Conservation (phyloP, 176 grass and related monocot genomes). For the Phragmites australis region DNA sequence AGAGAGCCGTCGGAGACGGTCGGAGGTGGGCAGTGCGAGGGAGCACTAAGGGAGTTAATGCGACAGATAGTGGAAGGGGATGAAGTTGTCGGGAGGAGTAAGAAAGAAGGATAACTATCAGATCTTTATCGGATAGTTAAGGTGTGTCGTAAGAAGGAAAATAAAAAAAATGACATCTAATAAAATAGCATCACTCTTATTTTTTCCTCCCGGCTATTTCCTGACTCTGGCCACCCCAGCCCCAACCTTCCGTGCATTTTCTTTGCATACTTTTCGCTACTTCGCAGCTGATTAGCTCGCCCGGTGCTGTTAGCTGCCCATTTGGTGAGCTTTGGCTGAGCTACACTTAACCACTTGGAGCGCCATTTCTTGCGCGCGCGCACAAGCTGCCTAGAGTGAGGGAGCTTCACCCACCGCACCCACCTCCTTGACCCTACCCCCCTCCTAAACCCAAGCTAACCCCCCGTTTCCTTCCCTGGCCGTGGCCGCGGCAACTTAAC, state of each 20-base stretch:
- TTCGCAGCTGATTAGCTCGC: too few relatives aligned
- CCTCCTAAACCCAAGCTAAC: slow-evolving; percentile 61
- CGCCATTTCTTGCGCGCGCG: slow-evolving; percentile 36
- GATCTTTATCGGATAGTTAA: too few relatives aligned
- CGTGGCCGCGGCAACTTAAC: slow-evolving; percentile 24
- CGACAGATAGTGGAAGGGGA: too few relatives aligned
- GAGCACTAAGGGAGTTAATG: too few relatives aligned
- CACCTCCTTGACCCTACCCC: slow-evolving; percentile 44
- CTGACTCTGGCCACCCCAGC: background rate
- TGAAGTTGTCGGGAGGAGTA: too few relatives aligned
- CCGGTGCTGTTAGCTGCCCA: slow-evolving; percentile 48
- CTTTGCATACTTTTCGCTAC: background rate
- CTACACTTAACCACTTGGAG: slow-evolving; percentile 44
- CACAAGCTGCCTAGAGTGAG: background rate
- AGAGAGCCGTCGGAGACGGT: too few relatives aligned
- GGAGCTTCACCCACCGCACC: slow-evolving; percentile 53
- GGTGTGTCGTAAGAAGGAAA: too few relatives aligned
- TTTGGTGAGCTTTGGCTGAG: slow-evolving; percentile 60
- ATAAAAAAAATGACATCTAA: too few relatives aligned
- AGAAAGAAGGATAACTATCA: too few relatives aligned
- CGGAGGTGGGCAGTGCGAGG: too few relatives aligned
- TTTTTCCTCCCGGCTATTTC: background rate
- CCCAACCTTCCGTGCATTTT: background rate
- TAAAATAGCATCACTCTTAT: too few relatives aligned
- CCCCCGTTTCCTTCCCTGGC: background rate